Evolutionary conservation across 2,329 filamentous ascomycete species (phyloP).

Genomic region (Escovopsis weberi): DNA sequence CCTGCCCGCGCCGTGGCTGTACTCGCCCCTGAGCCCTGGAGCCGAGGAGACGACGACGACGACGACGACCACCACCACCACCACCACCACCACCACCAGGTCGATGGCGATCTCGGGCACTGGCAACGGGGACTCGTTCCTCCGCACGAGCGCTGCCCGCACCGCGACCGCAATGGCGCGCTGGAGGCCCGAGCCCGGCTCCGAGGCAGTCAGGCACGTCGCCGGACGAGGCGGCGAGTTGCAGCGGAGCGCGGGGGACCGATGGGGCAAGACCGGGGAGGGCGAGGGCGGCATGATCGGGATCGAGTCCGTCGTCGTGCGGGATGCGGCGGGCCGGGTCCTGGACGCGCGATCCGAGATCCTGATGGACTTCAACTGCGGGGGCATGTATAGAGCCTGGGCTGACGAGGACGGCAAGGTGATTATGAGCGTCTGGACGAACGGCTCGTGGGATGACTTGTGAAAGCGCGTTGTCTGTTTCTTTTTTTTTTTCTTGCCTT

Average conservation of each 20-base stretch:
- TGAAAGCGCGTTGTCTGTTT: neutral
- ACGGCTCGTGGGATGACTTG: constrained; percentile 12
- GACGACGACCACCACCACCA: constrained; percentile 54
- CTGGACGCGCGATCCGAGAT: constrained; percentile 35
- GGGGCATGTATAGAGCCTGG: constrained; percentile 78
- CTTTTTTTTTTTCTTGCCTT: neutral
- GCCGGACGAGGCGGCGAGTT: constrained; percentile 60
- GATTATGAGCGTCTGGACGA: constrained; percentile 32
- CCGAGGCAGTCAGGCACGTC: constrained; percentile 47
- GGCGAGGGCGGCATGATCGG: constrained; percentile 80
- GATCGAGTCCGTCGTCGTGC: constrained; percentile 44
- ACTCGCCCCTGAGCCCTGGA: constrained; percentile 16
- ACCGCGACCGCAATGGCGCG: constrained; percentile 60
- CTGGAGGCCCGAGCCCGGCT: constrained; percentile 39
- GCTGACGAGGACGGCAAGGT: constrained; percentile 45
- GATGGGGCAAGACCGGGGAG: constrained; percentile 62
- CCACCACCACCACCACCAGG: constrained; percentile 39
- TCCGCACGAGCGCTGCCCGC: constrained; percentile 55
- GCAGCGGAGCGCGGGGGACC: constrained; percentile 55
- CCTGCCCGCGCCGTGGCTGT: constrained; percentile 33
- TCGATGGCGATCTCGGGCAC: constrained; percentile 57
- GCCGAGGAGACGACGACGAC: constrained; percentile 7
- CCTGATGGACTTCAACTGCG: constrained; percentile 70
- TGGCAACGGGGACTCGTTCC: constrained; percentile 80
- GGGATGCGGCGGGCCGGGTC: constrained; percentile 26